These are phyloP conservation scores for Chytridiales sp. DNA, from an alignment of 371 early-diverging fungal genomes.

Conservation along the genomic window DNA sequence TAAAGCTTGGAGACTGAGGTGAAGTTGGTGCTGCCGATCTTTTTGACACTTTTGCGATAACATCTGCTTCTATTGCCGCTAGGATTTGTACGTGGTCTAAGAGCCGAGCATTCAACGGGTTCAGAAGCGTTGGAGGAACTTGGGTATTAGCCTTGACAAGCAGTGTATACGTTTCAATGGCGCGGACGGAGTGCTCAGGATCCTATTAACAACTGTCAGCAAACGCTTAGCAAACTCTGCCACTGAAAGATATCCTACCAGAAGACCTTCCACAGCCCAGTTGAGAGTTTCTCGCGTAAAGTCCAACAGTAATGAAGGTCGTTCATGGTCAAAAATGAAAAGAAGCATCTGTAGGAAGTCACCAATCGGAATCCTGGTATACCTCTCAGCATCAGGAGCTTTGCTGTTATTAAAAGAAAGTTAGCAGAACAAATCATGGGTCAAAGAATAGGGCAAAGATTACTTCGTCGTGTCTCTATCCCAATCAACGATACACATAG, in stretches of 20 bases:
- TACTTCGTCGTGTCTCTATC: constrained; percentile 13
- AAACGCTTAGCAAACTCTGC: not conserved
- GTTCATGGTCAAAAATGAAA: constrained; percentile 32
- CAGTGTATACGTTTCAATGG: constrained; percentile 31
- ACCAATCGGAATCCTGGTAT: constrained; percentile 25
- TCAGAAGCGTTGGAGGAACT: constrained; percentile 5
- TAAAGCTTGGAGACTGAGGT: not conserved
- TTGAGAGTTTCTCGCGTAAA: constrained; percentile 32
- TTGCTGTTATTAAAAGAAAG: constrained; percentile 4
- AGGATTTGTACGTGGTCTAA: constrained; percentile 33
- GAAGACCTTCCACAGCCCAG: constrained; percentile 40
- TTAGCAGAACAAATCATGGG: too few relatives aligned
- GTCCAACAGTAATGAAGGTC: constrained; percentile 21
- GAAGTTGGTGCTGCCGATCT: not conserved
- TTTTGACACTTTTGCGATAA: not conserved
- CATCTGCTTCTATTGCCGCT: constrained; percentile 21
- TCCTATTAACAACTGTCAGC: constrained; percentile 17
- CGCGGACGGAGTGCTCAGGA: constrained; percentile 30
- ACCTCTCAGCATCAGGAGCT: constrained; percentile 7
- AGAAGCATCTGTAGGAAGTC: constrained; percentile 34
- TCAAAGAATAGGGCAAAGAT: too few relatives aligned
- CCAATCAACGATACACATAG: constrained; percentile 30
- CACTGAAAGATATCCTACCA: constrained; percentile 24
- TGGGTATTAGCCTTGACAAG: constrained; percentile 28
- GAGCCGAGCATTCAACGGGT: constrained; percentile 30